Percentiles rank a stretch among this genome's conserved stretches.
Conservation (phyloP, 2,329 filamentous ascomycete species). For the Ceratocystis colombiana region DNA sequence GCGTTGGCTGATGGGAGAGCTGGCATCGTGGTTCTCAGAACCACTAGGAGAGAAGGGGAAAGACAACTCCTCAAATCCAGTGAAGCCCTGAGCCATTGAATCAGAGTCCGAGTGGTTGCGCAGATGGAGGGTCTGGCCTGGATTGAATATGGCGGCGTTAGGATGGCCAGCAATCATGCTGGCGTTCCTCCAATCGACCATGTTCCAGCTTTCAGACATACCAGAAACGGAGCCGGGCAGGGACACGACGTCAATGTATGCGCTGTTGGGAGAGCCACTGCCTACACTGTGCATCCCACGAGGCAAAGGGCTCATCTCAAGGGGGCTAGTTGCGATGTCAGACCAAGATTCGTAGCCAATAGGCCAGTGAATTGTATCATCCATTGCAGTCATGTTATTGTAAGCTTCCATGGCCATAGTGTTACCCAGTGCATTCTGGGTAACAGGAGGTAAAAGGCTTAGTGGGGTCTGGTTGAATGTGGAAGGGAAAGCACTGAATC, state of each 20-base stretch:
- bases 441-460: slow-evolving; percentile 52
- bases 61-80: slow-evolving; percentile 66
- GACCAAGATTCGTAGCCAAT: slow-evolving; percentile 64
- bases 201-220: slow-evolving; percentile 61
- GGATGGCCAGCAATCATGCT: slow-evolving; percentile 31
- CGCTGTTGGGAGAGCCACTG: slow-evolving; percentile 39
- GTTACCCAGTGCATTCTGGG: slow-evolving; percentile 53
- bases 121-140: slow-evolving; percentile 78
- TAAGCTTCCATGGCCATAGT: slow-evolving; percentile 52
- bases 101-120: slow-evolving; percentile 64
- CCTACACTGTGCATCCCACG: slow-evolving; percentile 36
- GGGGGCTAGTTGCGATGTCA: slow-evolving; percentile 54
- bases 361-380: slow-evolving; percentile 51
- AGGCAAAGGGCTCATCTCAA: slow-evolving; percentile 44
- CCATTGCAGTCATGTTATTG: slow-evolving; percentile 49
- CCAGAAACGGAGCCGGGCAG: slow-evolving; percentile 56
- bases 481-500: slow-evolving; percentile 43
- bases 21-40: slow-evolving; percentile 52
- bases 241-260: slow-evolving; percentile 76
- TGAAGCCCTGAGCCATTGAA: slow-evolving; percentile 57
- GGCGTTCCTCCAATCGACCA: slow-evolving; percentile 55
- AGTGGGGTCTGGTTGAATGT: slow-evolving; percentile 47
- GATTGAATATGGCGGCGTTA: slow-evolving; percentile 73
- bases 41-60: slow-evolving; percentile 63
- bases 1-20: slow-evolving; percentile 40